phyloP scores from a whole-genome alignment of 2,329 filamentous ascomycete genomes.

The Cercospora sp. region DNA sequence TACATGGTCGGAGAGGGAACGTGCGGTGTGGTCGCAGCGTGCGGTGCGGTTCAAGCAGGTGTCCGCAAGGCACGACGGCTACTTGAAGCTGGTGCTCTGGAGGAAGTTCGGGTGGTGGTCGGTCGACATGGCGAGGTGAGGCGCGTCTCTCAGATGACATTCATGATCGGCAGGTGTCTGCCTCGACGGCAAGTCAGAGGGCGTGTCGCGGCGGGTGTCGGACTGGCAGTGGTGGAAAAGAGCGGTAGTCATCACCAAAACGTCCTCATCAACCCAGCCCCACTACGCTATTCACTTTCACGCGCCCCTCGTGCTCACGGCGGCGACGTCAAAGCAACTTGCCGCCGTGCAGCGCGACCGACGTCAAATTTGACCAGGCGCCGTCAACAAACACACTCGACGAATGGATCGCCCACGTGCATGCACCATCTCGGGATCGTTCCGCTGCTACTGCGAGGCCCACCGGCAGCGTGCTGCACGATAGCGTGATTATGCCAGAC shows the following conservation, averaged over 20 bases:
- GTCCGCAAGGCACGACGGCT: slow-evolving; percentile 1
- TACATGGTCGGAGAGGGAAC: slow-evolving; percentile 15
- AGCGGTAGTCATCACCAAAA: neutral
- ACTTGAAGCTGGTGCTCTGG: slow-evolving; percentile 12
- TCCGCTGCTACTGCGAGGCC: slow-evolving; percentile 11
- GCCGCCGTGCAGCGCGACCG: slow-evolving; percentile 4
- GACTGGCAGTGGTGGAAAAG: neutral
- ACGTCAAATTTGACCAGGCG: slow-evolving; percentile 8
- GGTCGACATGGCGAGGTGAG: slow-evolving; percentile 9
- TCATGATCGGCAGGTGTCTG: slow-evolving; percentile 10
- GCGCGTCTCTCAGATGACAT: slow-evolving; percentile 9
- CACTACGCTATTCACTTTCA: slow-evolving; percentile 4
- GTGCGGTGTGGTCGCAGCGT: neutral
- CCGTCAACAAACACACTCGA: slow-evolving; percentile 5
- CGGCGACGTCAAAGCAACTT: slow-evolving; percentile 11
- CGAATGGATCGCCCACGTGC: slow-evolving; percentile 10
- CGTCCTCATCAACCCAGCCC: slow-evolving; percentile 1
- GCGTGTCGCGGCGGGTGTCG: slow-evolving; percentile 2
- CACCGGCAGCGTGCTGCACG: neutral
- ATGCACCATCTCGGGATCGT: neutral
- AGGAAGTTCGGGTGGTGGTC: neutral
- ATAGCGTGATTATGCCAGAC: neutral
- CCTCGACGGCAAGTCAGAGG: neutral
- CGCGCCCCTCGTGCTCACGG: slow-evolving; percentile 8
- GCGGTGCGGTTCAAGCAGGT: neutral